Base-by-base conservation (phyloP, 2,329 filamentous ascomycete species). In the Cucurbitaria berberidis region DNA sequence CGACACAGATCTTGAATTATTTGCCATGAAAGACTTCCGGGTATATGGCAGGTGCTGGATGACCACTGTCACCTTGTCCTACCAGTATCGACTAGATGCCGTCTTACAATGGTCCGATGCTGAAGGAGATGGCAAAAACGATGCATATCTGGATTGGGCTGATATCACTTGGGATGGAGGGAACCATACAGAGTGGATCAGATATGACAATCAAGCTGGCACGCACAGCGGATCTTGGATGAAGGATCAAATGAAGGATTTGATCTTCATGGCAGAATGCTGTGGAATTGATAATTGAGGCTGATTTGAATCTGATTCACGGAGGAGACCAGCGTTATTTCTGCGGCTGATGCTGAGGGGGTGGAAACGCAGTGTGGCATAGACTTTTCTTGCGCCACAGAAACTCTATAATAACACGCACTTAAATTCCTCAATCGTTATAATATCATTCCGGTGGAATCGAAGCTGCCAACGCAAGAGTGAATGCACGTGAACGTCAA, bases 141-240 rank as follows among this genome's bases (percentile, higher is more conserved):
- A 27, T 11, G 7, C 51, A 15, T 47, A 36, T 18, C 3, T 18
- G n/a, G 40, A 22, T n/a, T 57, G 54, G 54, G 29, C 51, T 3
- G 4, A 45, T 10, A 44, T 57, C 2, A 32, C 8, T 7, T 51
- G 44, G 35, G 15, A 8, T 5, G 22, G 11, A 11, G 11, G 4
- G 5, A 3, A 2, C 3, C 6, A 36, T 6, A 15, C 35, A 2
- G 16, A 24, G n/a, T 26, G 29, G 39, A 26, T n/a, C 13, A n/a
- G 36, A 2, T 51, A 22, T 3, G 26, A 48, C 11, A 50, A 50
- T 18, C 21, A 22, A 18, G n/a, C 45, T 19, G 43, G 35, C 5
- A 19, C 11, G 8, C 22, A 18, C 1, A 24, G 27, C 6, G n/a
- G 44, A 3, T 30, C 8, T 1, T 53, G 39, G 29, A 53, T 53